Conservation (phyloP, 257 asterid genomes). For the Mitragyna speciosa region DNA sequence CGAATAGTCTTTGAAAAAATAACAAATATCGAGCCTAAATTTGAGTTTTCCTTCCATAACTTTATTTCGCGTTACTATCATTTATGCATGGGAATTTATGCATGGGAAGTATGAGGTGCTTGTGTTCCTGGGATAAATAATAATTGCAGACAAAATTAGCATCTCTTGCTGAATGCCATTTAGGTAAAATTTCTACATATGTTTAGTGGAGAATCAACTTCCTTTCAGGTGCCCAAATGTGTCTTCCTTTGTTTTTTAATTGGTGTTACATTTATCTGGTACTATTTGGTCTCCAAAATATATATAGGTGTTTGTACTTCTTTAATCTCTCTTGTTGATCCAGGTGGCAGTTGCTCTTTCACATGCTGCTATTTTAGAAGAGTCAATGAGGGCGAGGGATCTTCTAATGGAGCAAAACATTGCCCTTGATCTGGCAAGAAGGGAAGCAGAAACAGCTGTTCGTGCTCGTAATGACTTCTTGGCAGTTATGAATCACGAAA, state of each 20-base stretch:
- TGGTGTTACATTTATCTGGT: neutral
- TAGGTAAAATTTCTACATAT: neutral
- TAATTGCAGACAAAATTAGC: neutral
- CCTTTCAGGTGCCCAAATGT: neutral
- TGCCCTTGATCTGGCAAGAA: slow-evolving; percentile 87
- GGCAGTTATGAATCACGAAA: slow-evolving; percentile 98
- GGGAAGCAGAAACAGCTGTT: slow-evolving; percentile 97
- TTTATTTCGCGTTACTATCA: no score
- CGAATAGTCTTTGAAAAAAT: neutral
- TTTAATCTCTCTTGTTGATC: slow-evolving; percentile 20
- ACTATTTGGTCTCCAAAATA: neutral
- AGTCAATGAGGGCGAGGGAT: slow-evolving; percentile 96
- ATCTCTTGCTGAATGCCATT: neutral
- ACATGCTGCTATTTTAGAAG: slow-evolving; percentile 96
- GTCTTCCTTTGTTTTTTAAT: neutral
- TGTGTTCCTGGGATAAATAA: neutral
- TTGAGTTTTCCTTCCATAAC: neutral
- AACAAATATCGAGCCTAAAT: neutral
- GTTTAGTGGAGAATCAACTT: neutral
- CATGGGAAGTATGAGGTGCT: neutral
- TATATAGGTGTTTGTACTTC: slow-evolving; percentile 5
- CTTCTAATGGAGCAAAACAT: slow-evolving; percentile 90
- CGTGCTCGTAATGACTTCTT: slow-evolving; percentile 96
- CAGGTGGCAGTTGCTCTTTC: slow-evolving; percentile 99
- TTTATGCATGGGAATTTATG: neutral